phyloP scores from a whole-genome alignment of 345 rosid species.

The Gossypium raimondii region DNA sequence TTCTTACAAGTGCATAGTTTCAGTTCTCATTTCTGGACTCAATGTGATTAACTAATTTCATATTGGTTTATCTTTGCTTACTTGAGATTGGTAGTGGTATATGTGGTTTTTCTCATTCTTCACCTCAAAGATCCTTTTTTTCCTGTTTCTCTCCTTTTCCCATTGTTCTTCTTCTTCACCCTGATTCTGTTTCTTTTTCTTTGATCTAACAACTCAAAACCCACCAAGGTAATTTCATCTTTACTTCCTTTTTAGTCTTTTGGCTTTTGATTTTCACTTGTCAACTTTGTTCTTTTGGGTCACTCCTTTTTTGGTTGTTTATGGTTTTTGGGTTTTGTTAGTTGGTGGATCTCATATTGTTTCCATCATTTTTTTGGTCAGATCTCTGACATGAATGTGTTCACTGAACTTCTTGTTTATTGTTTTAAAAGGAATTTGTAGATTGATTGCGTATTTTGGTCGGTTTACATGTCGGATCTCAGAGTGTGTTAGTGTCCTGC shows the following conservation, averaged over 20 bases:
- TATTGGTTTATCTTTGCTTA: no score
- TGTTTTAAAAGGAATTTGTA: not conserved
- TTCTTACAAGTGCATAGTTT: no score
- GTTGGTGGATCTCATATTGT: not conserved
- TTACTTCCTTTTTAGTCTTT: not conserved
- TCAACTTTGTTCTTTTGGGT: not conserved
- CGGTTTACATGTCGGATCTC: not conserved
- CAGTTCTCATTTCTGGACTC: no score
- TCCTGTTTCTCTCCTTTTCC: no score
- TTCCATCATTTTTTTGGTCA: not conserved
- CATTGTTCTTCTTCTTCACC: no score
- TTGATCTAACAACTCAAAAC: not conserved
- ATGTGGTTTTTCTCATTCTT: no score
- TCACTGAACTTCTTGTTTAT: not conserved
- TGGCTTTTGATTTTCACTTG: not conserved
- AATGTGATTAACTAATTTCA: no score
- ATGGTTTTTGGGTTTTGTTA: not conserved
- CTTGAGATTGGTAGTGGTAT: no score
- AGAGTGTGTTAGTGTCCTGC: not conserved
- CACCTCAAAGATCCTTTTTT: no score
- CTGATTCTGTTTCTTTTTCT: no score
- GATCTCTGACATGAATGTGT: not conserved
- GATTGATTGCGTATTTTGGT: not conserved
- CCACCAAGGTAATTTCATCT: constrained; percentile 4
- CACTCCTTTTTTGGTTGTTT: not conserved